Evolutionary conservation across 2,329 filamentous ascomycete genomes (phyloP).

Genomic region (Knufia petricola): DNA sequence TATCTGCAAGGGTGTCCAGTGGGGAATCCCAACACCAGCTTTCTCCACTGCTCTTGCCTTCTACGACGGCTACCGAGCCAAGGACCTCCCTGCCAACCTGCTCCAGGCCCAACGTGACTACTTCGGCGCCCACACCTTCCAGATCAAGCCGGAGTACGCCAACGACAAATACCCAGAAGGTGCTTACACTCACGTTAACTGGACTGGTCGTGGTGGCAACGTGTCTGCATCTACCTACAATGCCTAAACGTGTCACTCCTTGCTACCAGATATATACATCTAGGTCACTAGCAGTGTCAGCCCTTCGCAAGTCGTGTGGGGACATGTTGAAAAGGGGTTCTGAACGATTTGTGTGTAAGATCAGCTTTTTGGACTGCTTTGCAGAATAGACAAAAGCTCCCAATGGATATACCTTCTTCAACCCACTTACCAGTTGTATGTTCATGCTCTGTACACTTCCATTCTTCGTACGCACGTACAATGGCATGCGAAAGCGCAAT

Average conservation of each 20-base stretch:
- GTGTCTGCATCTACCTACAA: slow-evolving; percentile 96
- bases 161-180: slow-evolving; percentile 71
- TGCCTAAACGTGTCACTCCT: slow-evolving; percentile 51
- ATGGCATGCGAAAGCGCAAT: too few relatives aligned
- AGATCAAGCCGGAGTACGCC: slow-evolving; percentile 70
- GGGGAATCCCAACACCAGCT: slow-evolving; percentile 90
- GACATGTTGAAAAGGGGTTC: neutral
- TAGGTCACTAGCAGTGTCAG: neutral
- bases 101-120: slow-evolving; percentile 99
- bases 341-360: neutral
- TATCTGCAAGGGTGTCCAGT: slow-evolving; percentile 80
- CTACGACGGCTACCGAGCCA: slow-evolving; percentile 97
- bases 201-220: slow-evolving; percentile 95
- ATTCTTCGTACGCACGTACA: too few relatives aligned
- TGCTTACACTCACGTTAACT: slow-evolving; percentile 97
- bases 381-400: neutral
- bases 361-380: neutral
- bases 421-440: neutral
- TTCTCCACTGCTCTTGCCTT: slow-evolving; percentile 96
- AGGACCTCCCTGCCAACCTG: slow-evolving; percentile 94
- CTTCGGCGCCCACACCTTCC: slow-evolving; percentile 92
- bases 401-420: neutral
- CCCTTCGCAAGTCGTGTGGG: neutral
- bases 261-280: neutral
- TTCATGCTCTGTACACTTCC: too few relatives aligned